Percentiles rank a stretch among this genome's conserved stretches.
Conservation (phyloP, 2,329 filamentous ascomycete genomes). For the Neospermospora avenae region DNA sequence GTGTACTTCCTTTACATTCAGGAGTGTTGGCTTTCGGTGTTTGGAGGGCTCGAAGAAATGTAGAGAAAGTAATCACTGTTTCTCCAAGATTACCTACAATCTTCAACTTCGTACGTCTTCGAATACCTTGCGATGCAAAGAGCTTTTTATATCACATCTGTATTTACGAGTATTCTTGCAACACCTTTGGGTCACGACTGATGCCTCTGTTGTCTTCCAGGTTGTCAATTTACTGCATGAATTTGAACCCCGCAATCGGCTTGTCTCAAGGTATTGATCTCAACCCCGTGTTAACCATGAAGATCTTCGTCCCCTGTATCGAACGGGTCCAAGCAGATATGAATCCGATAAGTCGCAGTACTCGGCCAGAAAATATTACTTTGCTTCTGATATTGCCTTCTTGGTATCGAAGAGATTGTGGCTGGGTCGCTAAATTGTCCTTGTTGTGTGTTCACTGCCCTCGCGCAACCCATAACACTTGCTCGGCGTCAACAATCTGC, state of each 20-base stretch:
- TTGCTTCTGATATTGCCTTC: background rate
- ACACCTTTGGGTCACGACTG: background rate
- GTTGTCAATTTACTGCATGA: background rate
- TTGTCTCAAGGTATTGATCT: background rate
- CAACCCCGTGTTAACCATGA: background rate
- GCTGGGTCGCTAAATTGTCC: background rate
- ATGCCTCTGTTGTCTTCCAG: too few relatives aligned
- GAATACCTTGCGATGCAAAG: too few relatives aligned
- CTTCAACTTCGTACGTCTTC: too few relatives aligned
- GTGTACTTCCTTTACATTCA: too few relatives aligned
- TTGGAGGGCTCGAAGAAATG: too few relatives aligned
- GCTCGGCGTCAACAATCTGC: too few relatives aligned
- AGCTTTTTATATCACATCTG: too few relatives aligned
- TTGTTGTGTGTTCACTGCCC: background rate
- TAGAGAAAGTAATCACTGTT: too few relatives aligned
- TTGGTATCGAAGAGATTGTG: background rate
- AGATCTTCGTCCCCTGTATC: background rate
- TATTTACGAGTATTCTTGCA: too few relatives aligned
- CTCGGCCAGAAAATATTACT: background rate
- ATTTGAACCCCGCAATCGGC: background rate
- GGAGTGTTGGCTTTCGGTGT: too few relatives aligned
- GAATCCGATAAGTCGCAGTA: background rate
- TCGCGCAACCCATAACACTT: background rate
- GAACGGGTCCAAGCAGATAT: background rate
- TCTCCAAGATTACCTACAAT: too few relatives aligned